Base-by-base conservation (phyloP, 2,329 filamentous ascomycete genomes). In the Cladophialophora bantiana region DNA sequence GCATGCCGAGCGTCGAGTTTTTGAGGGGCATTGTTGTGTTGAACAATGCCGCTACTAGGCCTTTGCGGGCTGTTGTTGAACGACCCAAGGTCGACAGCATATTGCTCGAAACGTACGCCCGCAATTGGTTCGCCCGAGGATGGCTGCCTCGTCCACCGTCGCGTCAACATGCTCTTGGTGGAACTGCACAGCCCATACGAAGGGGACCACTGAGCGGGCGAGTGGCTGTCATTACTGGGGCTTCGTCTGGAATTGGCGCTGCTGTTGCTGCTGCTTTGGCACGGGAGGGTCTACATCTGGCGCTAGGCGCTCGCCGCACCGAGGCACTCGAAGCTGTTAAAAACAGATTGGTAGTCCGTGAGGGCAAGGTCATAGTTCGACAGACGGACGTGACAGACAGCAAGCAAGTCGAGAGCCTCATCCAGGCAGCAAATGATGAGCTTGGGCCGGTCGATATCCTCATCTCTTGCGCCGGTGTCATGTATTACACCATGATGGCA, bases 401-500 rank as follows among this genome's bases (percentile, higher is more conserved):
- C 68, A 77, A 78, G 4, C 84, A 93, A 72, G 90, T 93, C 4
- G 86, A 90, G 72, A 83, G 84, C 0, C 86, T 94, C 3, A 82
- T 94, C 68, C 77, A 79, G 2, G 82, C 85, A 0, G 83, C 90
- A 0, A 81, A 81, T 32, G 83, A 85, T 54, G 81, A 88, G 71
- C 87, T 94, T 0, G 91, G 91, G 0, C 86, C 89, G 0, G 83
- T 94, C 53, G 91, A 94, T 75, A 91, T 94, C 59, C 84, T 94
- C n/a, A 87, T 94, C 58, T 88, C 88, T 48, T 92, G 90, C 74
- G 92, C 91, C 0, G 91, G 91, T 40, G 91, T 94, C 75, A 94
- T 94, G 91, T 94, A 94, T 81, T 94, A 89, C 79, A 94, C 91
- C 62, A 89, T 94, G 88, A 94, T 94, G 91, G 87, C 89, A 64